A percentile compares a stretch with the other conserved stretches of the same genome.
Evolutionary conservation across 2,329 filamentous ascomycete genomes (phyloP).

Genomic region (Venturia oleaginea): DNA sequence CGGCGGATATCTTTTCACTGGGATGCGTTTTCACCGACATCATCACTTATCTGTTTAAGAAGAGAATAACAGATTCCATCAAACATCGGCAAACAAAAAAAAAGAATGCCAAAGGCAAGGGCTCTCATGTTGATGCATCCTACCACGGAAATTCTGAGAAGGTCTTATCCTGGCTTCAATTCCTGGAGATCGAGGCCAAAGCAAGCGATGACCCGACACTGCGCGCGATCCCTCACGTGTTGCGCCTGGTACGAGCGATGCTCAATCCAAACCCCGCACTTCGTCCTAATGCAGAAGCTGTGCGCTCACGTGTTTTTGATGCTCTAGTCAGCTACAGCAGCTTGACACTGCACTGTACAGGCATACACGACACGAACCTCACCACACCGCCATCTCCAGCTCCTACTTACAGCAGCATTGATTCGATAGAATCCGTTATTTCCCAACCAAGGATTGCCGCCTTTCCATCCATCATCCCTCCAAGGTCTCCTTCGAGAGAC

Average conservation of each 20-base stretch:
- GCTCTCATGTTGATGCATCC: conserved; percentile 57
- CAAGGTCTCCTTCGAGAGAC: neutral
- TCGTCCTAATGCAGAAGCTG: conserved; percentile 33
- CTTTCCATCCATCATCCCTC: neutral
- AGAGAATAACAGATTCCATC: conserved; percentile 55
- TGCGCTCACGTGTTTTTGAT: conserved; percentile 29
- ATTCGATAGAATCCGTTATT: neutral
- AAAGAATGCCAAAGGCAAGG: conserved; percentile 39
- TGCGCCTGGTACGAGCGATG: conserved; percentile 35
- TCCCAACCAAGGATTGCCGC: neutral
- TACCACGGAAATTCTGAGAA: conserved; percentile 64
- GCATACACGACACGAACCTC: neutral
- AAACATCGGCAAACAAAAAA: conserved; percentile 58
- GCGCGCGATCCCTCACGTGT: conserved; percentile 31
- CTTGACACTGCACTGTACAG: conserved; percentile 16
- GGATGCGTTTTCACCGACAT: conserved; percentile 66
- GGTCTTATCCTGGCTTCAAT: conserved; percentile 58
- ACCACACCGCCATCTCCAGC: neutral
- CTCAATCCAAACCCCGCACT: conserved; percentile 31
- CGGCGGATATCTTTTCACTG: conserved; percentile 58
- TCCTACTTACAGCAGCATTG: neutral
- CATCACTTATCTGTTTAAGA: conserved; percentile 59
- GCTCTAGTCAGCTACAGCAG: conserved; percentile 22
- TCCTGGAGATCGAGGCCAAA: conserved; percentile 46
- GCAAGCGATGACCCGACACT: conserved; percentile 26